Evolutionary conservation across 2,329 filamentous ascomycete species (phyloP).

Genomic region (Cytospora leucostoma): DNA sequence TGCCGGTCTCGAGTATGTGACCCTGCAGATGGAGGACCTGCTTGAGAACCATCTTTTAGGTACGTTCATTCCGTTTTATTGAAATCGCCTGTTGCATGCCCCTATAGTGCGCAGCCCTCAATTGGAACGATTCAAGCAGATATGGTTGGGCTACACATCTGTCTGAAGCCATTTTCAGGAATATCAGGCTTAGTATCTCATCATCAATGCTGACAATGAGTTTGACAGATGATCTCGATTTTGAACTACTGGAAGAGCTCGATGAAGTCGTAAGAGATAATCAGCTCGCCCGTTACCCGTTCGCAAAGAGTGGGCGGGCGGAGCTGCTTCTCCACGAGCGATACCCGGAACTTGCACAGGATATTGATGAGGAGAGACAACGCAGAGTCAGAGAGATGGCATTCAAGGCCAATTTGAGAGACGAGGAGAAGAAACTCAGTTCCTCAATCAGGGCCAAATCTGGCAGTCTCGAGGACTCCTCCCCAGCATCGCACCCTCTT

Average conservation of each 20-base stretch:
- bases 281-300: conserved; percentile 75
- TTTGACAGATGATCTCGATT: conserved; percentile 67
- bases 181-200: background rate
- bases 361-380: conserved; percentile 69
- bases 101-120: background rate
- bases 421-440: conserved; percentile 64
- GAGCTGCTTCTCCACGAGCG: conserved; percentile 66
- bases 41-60: conserved; percentile 83
- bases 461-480: conserved; percentile 65
- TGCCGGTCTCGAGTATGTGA: conserved; percentile 85
- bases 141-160: background rate
- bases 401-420: conserved; percentile 62
- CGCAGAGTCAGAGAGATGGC: conserved; percentile 75
- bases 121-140: no score
- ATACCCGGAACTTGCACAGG: conserved; percentile 62
- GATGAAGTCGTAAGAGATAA: conserved; percentile 80
- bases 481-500: conserved; percentile 42
- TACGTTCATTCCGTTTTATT: background rate
- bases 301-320: conserved; percentile 73
- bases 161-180: background rate
- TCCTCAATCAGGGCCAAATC: conserved; percentile 62
- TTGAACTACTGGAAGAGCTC: conserved; percentile 77
- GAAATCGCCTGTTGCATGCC: background rate
- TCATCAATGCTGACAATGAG: background rate
- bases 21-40: conserved; percentile 86